Base-by-base conservation (phyloP, 805 yeast species). In the Cyberlindnera saturnus region DNA sequence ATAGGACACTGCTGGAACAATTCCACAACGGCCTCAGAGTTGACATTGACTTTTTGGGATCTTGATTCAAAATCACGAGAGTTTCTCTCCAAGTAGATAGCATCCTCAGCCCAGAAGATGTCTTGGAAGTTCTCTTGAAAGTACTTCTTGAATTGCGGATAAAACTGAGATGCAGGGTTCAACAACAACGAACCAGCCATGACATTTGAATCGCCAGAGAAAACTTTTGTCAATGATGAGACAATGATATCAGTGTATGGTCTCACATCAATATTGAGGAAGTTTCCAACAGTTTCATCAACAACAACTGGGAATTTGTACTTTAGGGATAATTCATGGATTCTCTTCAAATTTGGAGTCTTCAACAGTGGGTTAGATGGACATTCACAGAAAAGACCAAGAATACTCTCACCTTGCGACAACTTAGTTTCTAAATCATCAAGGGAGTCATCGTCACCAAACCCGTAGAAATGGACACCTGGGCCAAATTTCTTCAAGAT, bases 221-320 rank as follows among this genome's bases (percentile, higher is more conserved):
- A 93, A 15, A 90, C 85, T 61, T 93, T 93, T 10, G 97, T 90
- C 48, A 93, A 70, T 8, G 96, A 87, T 29, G 91, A 77, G 30
- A 82, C 93, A 14, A 86, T 84, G 39, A 90, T 74, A 62, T 93
- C 99, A n/a, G 87, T 82, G 60, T 77, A 84, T 17, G 87, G 84
- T 44, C 88, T 69, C 5, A 85, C 85, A 52, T 87, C 85, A 39
- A 89, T 75, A 63, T 93, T 93, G 47, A 85, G 72, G 57, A 88
- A 82, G 56, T 93, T 93, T 14, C 97, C 97, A 18, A 90, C 85
- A 1, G 98, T 93, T 59, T 93, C 99, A 65, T 93, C 99, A 33
- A 93, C 83, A 15, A 86, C 86, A 30, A 93, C 79, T 14, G 81
- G 81, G 64, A 93, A 93, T 2, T 75, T 73, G 65, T 74, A 86